phyloP scores from a whole-genome alignment of 2,329 filamentous ascomycete genomes.

The Thermomyces lanuginosus region DNA sequence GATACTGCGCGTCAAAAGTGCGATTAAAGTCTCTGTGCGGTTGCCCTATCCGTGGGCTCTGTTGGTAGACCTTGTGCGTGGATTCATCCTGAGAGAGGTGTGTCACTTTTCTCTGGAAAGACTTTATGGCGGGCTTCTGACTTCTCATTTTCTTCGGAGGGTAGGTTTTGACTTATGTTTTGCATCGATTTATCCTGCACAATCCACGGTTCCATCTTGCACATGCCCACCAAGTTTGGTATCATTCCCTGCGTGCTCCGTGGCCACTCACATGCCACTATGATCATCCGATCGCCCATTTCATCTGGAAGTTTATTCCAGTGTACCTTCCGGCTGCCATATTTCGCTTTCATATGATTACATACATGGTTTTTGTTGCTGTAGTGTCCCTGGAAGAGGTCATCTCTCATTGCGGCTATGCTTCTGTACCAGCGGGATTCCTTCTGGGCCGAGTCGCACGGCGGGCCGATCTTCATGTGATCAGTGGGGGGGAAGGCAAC shows the following conservation, averaged over 20 bases:
- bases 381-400: conserved; percentile 43
- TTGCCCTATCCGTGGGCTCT: conserved; percentile 49
- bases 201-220: conserved; percentile 37
- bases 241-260: conserved; percentile 37
- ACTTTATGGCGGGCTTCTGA: background rate
- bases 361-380: conserved; percentile 39
- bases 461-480: conserved; percentile 39
- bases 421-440: conserved; percentile 40
- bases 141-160: too few species aligned
- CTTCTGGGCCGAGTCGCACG: conserved; percentile 43
- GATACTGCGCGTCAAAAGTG: conserved; percentile 36
- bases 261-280: conserved; percentile 44
- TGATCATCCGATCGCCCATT: conserved; percentile 42
- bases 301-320: conserved; percentile 39
- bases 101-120: conserved; percentile 7
- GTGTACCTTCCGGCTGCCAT: conserved; percentile 40
- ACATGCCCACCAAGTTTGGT: conserved; percentile 37
- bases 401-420: conserved; percentile 45
- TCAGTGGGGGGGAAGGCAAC: conserved; percentile 30
- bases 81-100: conserved; percentile 42
- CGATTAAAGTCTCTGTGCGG: conserved; percentile 40
- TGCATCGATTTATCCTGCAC: conserved; percentile 60
- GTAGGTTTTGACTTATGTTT: conserved; percentile 40
- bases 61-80: conserved; percentile 37
- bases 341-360: conserved; percentile 45